Base-by-base conservation (phyloP, 176 grass and related monocot species). In the Ensete ventricosum region DNA sequence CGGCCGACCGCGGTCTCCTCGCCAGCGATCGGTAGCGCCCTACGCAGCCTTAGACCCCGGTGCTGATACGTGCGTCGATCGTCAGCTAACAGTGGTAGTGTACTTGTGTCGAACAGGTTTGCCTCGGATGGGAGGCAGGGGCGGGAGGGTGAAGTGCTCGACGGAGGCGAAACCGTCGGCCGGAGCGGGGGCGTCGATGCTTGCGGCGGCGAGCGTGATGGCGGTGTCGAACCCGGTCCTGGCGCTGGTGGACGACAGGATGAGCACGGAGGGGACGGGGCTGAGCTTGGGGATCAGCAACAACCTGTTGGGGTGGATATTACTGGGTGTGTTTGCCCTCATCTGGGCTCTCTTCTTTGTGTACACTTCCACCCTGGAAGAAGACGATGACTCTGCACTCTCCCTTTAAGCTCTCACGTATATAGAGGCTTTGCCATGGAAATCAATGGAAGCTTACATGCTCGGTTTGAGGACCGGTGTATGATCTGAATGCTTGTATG, bases 311-410 rank as follows among this genome's bases (percentile, higher is more conserved):
- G 85, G 71, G 22, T 97, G 94, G 94, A 91, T 97, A 64, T 52
- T 97, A 51, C 75, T 97, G 9, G 94, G 85, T 2, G 80, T 97
- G 19, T 97, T 97, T 79, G 94, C 82, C 49, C 79, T 97, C 90
- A 91, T 97, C 85, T 97, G 94, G 94, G 74, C 94, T 6, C 94
- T 97, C 78, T 97, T 83, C 86, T 85, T 87, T 70, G 57, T 90
- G 59, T 97, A 97, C 88, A 97, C 94, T 75, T 85, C 88, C 0
- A 86, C 82, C 54, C 90, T 97, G 50, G 94, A 97, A 9, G 94
- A 97, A 82, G 94, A 97, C 76, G 94, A 97, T 65, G 94, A 97
- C 80, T 97, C 94, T 10, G 92, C 89, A 7, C 89, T 96, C 55
- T 89, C 87, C 14, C 89, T 96, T 74, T 96, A 58, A 81, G 52